A percentile compares a stretch with the other conserved stretches of the same genome.
phyloP scores from a whole-genome alignment of 116 monocot genomes.

The Posidonia oceanica region DNA sequence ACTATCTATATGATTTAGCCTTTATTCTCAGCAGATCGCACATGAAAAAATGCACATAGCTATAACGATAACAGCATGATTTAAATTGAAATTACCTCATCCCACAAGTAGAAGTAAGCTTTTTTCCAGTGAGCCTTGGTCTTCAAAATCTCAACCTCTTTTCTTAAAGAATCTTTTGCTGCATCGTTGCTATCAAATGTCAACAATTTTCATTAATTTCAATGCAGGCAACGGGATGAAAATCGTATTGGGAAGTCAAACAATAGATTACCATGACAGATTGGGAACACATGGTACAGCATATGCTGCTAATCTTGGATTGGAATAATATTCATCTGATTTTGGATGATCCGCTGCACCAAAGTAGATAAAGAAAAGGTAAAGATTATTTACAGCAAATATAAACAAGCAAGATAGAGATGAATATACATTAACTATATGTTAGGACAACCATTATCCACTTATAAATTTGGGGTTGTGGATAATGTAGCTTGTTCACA shows the following conservation, averaged over 20 bases:
- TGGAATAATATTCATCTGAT: conserved; percentile 84
- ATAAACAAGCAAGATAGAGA: background rate
- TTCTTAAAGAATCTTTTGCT: conserved; percentile 62
- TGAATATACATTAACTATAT: too few relatives aligned
- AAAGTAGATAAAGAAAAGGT: conserved; percentile 5
- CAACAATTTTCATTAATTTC: conserved; percentile 6
- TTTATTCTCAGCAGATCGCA: background rate
- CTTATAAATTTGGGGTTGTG: too few relatives aligned
- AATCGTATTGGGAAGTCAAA: background rate
- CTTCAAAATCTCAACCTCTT: conserved; percentile 84
- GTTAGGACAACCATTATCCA: too few relatives aligned
- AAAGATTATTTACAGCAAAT: conserved; percentile 7
- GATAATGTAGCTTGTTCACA: too few relatives aligned
- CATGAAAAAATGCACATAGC: background rate
- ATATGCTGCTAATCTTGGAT: conserved; percentile 96
- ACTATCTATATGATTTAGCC: background rate
- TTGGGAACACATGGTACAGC: conserved; percentile 91
- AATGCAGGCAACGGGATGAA: background rate
- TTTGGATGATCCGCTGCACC: conserved; percentile 89
- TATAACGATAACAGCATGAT: background rate
- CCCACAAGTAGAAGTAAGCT: conserved; percentile 99
- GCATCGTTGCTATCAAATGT: conserved; percentile 49
- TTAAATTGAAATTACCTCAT: conserved; percentile 57
- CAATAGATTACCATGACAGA: conserved; percentile 50
- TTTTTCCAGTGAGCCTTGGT: conserved; percentile 84